phyloP scores from a whole-genome alignment of 129 eudicot species.

The Ambrosia artemisiifolia region DNA sequence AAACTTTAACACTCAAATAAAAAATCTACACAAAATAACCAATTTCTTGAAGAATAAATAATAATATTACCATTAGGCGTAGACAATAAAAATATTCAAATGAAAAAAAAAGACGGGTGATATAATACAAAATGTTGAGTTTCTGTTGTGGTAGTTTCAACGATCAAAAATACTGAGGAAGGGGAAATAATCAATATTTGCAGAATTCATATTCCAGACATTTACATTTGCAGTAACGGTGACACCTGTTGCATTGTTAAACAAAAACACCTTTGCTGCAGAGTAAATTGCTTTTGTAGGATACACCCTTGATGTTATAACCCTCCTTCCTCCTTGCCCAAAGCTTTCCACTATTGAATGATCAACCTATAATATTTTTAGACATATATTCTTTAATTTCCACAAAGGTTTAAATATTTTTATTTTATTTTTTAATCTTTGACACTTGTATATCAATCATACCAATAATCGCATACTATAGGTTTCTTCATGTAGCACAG shows the following conservation, averaged over 20 bases:
- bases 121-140: slow-evolving; percentile 2
- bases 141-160: not conserved
- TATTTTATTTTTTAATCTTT: not conserved
- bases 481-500: slow-evolving; percentile 73
- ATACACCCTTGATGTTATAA: slow-evolving; percentile 74
- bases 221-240: slow-evolving; percentile 61
- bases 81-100: not conserved
- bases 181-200: slow-evolving; percentile 37
- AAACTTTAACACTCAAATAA: too few relatives aligned
- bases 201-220: slow-evolving; percentile 64
- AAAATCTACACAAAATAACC: not conserved
- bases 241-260: slow-evolving; percentile 75
- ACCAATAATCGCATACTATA: slow-evolving; percentile 69
- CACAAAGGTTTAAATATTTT: not conserved
- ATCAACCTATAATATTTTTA: slow-evolving; percentile 56
- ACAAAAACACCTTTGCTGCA: slow-evolving; percentile 61
- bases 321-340: slow-evolving; percentile 84
- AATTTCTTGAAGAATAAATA: not conserved
- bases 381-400: too few relatives aligned
- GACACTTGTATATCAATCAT: slow-evolving; percentile 3
- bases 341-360: slow-evolving; percentile 89
- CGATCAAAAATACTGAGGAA: not conserved
- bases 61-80: not conserved
- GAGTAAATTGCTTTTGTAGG: slow-evolving; percentile 76
- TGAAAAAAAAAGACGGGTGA: not conserved